Evolutionary conservation across 139 green algal genomes (phyloP), one percentile per base, ranked within the genome.

Genomic region (Micractinium conductrix): DNA sequence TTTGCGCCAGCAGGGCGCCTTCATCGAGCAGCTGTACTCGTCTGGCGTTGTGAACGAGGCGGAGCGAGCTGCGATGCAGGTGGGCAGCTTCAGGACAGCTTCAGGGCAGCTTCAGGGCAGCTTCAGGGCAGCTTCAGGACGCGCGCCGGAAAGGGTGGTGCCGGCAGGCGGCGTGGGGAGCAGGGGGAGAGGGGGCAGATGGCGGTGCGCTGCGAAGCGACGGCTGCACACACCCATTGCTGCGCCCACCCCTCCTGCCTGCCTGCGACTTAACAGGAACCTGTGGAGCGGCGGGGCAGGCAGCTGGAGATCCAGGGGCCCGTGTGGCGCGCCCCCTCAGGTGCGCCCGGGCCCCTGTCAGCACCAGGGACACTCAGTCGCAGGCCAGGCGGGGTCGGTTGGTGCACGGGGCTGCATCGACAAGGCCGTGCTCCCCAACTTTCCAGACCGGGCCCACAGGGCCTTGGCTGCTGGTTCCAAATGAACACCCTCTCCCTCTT

Each of bases 1-100:
- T 53, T 55, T 92, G 70, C 53, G 80, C 38, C 88, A 90, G 86
- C 94, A 97, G 90, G 82, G 80, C 26, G 76, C 79, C 10, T 97
- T 96, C 88, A 91, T 96, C 38, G 84, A 94, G 62, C 84, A 95
- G 76, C 89, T 96, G 78, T 91, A 88, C 58, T 67, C 42, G 22
- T 87, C 74, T 1, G 89, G 94, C 35, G 93, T 96, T 87, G 86
- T 97, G 43, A 90, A 96, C 28, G 89, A 92, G 44, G 30, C 35
- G 7, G 93, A 97, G 90, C 82, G 83, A 17, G 78, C 92, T 30
- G 75, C 83, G 60, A 87, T 97, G 79, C 43, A 76, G 69, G 79
- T 50, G 19, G 73, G n/a, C 14, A n/a, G n/a, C n/a, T n/a, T n/a
- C n/a, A n/a, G n/a, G n/a, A n/a, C n/a, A n/a, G n/a, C n/a, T n/a